These are phyloP conservation scores for Ricinus communis DNA, from an alignment of 345 rosid genomes.

Conservation along the genomic window DNA sequence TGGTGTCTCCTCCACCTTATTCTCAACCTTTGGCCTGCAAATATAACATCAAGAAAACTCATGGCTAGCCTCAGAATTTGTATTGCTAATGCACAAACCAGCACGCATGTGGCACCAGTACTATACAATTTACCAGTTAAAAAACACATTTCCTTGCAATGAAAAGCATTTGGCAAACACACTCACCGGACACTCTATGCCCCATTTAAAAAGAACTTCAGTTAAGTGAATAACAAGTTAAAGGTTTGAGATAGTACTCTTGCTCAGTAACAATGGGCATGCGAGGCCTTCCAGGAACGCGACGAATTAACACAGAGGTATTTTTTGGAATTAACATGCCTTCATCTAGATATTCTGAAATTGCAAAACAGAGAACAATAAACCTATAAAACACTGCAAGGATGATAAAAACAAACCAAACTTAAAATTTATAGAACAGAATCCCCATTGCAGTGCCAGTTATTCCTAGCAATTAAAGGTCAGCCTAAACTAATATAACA, in stretches of 20 bases:
- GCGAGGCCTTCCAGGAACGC: constrained; percentile 98
- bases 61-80: constrained; percentile 22
- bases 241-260: constrained; percentile 78
- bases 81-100: neutral
- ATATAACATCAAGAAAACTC: constrained; percentile 29
- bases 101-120: neutral
- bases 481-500: neutral
- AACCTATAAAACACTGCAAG: constrained; percentile 46
- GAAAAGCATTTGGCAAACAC: neutral
- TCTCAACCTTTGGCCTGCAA: constrained; percentile 69
- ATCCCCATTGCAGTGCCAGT: neutral
- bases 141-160: neutral
- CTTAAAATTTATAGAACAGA: neutral
- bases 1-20: constrained; percentile 47
- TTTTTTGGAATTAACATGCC: constrained; percentile 93
- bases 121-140: neutral
- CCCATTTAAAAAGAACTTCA: constrained; percentile 14
- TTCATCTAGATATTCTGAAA: constrained; percentile 99
- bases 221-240: constrained; percentile 21
- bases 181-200: neutral
- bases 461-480: constrained; percentile 1
- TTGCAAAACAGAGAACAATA: constrained; percentile 46
- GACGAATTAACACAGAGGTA: constrained; percentile 94
- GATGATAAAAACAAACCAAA: constrained; percentile 26
- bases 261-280: constrained; percentile 80